Percentiles rank a stretch among this genome's conserved stretches.
Conservation (phyloP, 2,329 filamentous ascomycete species). For the Colletotrichum cordylinicola region DNA sequence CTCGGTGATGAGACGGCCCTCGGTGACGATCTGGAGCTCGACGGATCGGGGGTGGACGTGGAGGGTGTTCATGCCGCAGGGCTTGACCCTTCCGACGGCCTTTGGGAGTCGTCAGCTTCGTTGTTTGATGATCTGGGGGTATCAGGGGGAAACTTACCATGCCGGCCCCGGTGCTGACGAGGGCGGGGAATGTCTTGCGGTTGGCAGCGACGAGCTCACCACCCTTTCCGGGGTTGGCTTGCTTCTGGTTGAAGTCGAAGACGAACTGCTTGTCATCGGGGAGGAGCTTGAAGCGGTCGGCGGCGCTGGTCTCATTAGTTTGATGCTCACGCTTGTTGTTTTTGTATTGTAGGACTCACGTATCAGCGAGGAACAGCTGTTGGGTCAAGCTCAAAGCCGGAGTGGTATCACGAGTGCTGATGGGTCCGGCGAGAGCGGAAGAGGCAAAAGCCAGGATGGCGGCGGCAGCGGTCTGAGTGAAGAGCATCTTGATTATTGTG, state of each 20-base stretch:
- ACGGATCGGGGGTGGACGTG: conserved; percentile 60
- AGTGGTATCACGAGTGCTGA: conserved; percentile 8
- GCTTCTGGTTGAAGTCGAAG: conserved; percentile 51
- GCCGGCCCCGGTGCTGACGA: conserved; percentile 55
- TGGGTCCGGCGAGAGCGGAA: conserved; percentile 30
- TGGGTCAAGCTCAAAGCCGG: conserved; percentile 31
- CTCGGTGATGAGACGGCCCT: conserved; percentile 54
- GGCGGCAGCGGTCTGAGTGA: conserved; percentile 32
- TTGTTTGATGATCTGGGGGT: neutral
- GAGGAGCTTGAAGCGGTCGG: conserved; percentile 48
- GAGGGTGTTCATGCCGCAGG: conserved; percentile 63
- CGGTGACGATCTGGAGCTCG: conserved; percentile 57
- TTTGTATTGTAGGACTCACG: conserved; percentile 28
- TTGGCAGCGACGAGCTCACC: conserved; percentile 58
- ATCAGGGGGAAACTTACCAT: conserved; percentile 32
- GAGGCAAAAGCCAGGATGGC: conserved; percentile 46
- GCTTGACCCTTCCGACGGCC: conserved; percentile 54
- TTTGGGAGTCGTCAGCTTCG: neutral
- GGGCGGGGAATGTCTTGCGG: conserved; percentile 61
- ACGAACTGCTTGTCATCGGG: conserved; percentile 50
- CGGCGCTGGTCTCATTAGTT: conserved; percentile 37
- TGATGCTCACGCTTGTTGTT: neutral
- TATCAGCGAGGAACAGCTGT: conserved; percentile 45
- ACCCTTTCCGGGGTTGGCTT: conserved; percentile 39
- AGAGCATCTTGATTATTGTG: conserved; percentile 34